Base-by-base conservation (phyloP, 305 asterid genomes). In the Fraxinus velutina region DNA sequence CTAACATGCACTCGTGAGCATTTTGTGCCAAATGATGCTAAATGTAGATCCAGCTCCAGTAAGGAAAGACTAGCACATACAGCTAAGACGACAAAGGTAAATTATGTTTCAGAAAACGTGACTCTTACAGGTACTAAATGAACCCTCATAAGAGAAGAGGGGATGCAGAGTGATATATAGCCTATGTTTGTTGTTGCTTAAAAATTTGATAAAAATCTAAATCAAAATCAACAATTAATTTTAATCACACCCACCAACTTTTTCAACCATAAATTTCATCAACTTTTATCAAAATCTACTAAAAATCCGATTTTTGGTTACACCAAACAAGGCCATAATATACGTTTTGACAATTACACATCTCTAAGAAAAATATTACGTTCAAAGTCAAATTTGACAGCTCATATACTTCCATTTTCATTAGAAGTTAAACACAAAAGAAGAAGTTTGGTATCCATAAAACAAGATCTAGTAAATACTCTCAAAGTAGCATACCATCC, bases 401-500 rank as follows among this genome's bases (percentile, higher is more conserved):
- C 50, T 64, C 72, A 62, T 66, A 71, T 64, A 72, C 22, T 78
- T 21, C 2, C 5, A 60, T 62, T 42, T 27, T 29, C 60, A 78
- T 22, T 74, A 36, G 73, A 73, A 82, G 34, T 74, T 32, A 19
- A 36, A 72, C 71, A 79, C 19, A 27, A 29, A 29, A 24, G 24
- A 8, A 37, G 47, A 52, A 27, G 0, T 10, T n/a, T 19, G 52
- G 10, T 70, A 55, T 74, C 42, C 73, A 74, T 57, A 80, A 47
- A 34, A 78, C 10, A 79, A 78, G 34, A 10, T 57, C 57, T 36
- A 62, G 42, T n/a, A 36, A 33, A 66, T 44, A 80, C 19, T 80
- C 50, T 83, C 85, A 77, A 85, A 70, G 30, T 77, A 73, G 74
- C 95, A 82, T 91, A 96, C 99, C 99, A 83, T 96, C 99, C 89